A percentile compares a stretch with the other conserved stretches of the same genome.
These are phyloP conservation scores for Ascosphaera apis DNA, from an alignment of 2,329 filamentous ascomycete species.

Conservation along the genomic window DNA sequence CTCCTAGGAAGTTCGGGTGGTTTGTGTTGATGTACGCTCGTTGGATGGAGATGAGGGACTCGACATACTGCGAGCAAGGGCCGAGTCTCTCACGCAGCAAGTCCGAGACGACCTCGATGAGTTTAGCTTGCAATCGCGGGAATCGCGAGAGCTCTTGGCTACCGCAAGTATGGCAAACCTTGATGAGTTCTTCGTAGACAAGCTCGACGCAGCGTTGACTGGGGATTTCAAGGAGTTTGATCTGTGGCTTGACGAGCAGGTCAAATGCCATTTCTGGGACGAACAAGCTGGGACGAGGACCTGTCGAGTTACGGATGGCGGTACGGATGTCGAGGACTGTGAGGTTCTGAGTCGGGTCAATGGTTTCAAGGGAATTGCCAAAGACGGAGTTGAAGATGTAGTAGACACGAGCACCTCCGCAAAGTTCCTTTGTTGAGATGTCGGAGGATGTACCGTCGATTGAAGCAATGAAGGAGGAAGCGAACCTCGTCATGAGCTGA, in stretches of 20 bases:
- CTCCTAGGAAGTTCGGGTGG: slow-evolving; percentile 93
- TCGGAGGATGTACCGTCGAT: slow-evolving; percentile 97
- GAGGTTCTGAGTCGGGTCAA: slow-evolving; percentile 88
- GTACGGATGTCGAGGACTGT: slow-evolving; percentile 89
- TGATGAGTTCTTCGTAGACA: slow-evolving; percentile 96
- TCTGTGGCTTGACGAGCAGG: slow-evolving; percentile 90
- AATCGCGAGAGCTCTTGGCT: slow-evolving; percentile 83
- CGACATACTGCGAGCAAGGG: slow-evolving; percentile 73
- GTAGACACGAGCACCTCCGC: slow-evolving; percentile 84
- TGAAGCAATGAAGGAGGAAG: slow-evolving; percentile 90
- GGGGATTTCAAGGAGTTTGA: slow-evolving; percentile 84
- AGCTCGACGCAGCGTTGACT: slow-evolving; percentile 93
- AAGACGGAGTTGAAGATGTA: slow-evolving; percentile 99
- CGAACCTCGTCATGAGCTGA: slow-evolving; percentile 95
- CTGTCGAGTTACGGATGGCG: slow-evolving; percentile 92
- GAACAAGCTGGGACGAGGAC: slow-evolving; percentile 82
- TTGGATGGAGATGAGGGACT: slow-evolving; percentile 92
- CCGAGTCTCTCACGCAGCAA: slow-evolving; percentile 78
- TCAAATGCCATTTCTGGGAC: slow-evolving; percentile 97
- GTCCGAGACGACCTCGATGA: slow-evolving; percentile 96
- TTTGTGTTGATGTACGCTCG: slow-evolving; percentile 98
- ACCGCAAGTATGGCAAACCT: slow-evolving; percentile 96
- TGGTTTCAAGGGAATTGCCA: slow-evolving; percentile 83
- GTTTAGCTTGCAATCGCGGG: slow-evolving; percentile 78
- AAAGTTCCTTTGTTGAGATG: slow-evolving; percentile 95